Percentiles rank a stretch among this genome's conserved stretches.
Conservation (phyloP, 192 early-diverging fungal genomes). For the Podila verticillata region DNA sequence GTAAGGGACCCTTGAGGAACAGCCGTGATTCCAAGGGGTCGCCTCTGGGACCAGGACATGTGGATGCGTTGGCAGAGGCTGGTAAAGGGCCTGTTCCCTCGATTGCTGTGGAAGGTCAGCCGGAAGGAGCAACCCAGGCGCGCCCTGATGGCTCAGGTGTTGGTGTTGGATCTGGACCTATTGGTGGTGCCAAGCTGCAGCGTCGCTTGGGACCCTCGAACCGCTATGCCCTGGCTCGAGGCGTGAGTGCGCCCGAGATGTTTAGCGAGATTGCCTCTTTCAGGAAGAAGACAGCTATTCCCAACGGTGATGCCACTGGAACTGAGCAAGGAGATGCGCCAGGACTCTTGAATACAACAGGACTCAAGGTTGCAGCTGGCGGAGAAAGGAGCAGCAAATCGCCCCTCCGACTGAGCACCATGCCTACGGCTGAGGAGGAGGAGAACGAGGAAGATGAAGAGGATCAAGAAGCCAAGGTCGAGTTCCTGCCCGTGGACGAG, state of each 20-base stretch:
- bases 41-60: slow-evolving; percentile 13
- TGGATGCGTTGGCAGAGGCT: neutral
- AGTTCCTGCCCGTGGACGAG: neutral
- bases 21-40: slow-evolving; percentile 24
- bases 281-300: slow-evolving; percentile 28
- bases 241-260: slow-evolving; percentile 50
- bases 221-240: slow-evolving; percentile 24
- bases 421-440: neutral
- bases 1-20: slow-evolving; percentile 13
- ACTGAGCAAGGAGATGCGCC: slow-evolving; percentile 10
- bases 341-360: slow-evolving; percentile 32
- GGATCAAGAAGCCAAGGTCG: neutral
- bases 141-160: slow-evolving; percentile 29
- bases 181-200: slow-evolving; percentile 19
- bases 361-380: slow-evolving; percentile 28
- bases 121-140: neutral
- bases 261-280: slow-evolving; percentile 30
- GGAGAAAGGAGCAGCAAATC: slow-evolving; percentile 42
- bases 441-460: neutral
- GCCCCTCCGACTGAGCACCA: slow-evolving; percentile 22
- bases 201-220: slow-evolving; percentile 23
- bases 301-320: slow-evolving; percentile 9
- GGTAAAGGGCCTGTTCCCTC: slow-evolving; percentile 7
- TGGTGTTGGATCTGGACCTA: slow-evolving; percentile 24
- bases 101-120: slow-evolving; percentile 28